Conservation (phyloP, 257 asterid species). For the Solanum virginianum region DNA sequence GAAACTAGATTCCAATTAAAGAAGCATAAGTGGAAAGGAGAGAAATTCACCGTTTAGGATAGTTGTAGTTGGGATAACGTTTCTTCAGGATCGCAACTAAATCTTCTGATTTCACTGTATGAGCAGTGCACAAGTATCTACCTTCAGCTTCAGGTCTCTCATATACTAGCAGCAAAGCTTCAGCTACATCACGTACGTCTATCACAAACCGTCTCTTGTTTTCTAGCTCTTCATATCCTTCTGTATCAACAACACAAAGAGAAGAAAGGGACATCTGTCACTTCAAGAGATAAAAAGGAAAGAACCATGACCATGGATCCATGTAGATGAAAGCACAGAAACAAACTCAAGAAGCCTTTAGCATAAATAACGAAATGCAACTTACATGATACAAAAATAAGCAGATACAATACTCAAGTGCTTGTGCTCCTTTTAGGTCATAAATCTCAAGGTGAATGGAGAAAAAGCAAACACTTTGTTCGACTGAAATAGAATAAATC, state of each 20-base stretch:
- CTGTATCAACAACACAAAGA: slow-evolving; percentile 9
- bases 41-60: slow-evolving; percentile 51
- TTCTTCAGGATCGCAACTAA: slow-evolving; percentile 36
- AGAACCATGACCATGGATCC: neutral
- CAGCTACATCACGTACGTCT: slow-evolving; percentile 69
- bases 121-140: slow-evolving; percentile 55
- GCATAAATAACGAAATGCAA: neutral
- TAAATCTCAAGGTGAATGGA: neutral
- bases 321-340: neutral
- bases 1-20: no score
- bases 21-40: neutral
- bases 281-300: neutral
- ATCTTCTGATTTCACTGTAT: slow-evolving; percentile 13
- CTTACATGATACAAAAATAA: neutral
- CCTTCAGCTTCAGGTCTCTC: slow-evolving; percentile 62
- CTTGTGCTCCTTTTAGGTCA: neutral
- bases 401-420: neutral
- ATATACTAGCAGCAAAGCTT: slow-evolving; percentile 37
- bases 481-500: neutral
- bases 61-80: slow-evolving; percentile 39
- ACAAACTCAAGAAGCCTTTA: neutral
- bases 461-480: neutral
- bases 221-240: slow-evolving; percentile 41
- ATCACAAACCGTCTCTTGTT: slow-evolving; percentile 21
- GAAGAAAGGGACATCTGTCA: neutral